Evolutionary conservation across 2,329 filamentous ascomycete genomes (phyloP).

Genomic region (Ustulina deusta): DNA sequence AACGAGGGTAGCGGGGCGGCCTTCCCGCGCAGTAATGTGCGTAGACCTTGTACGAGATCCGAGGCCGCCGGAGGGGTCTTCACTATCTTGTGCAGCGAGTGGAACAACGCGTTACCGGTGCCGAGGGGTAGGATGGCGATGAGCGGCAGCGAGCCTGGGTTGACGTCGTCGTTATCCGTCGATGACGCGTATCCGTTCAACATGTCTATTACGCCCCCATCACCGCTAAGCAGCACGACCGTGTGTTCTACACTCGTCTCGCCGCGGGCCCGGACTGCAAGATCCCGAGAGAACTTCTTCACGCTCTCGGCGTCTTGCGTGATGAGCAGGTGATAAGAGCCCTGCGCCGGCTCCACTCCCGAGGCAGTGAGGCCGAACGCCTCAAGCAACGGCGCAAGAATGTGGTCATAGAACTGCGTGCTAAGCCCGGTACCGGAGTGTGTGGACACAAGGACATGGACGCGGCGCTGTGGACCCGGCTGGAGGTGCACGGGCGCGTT

Average conservation of each 20-base stretch:
- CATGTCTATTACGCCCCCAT: conserved; percentile 86
- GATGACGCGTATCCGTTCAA: conserved; percentile 69
- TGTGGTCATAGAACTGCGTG: conserved; percentile 64
- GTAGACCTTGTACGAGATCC: conserved; percentile 63
- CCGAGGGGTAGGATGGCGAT: conserved; percentile 71
- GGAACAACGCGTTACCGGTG: conserved; percentile 74
- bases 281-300: conserved; percentile 66
- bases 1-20: conserved; percentile 71
- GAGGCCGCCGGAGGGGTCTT: conserved; percentile 57
- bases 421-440: conserved; percentile 73
- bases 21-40: conserved; percentile 70
- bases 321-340: conserved; percentile 65
- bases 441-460: conserved; percentile 77
- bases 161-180: conserved; percentile 11
- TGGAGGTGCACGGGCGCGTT: conserved; percentile 55
- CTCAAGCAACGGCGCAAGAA: conserved; percentile 68
- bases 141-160: conserved; percentile 54
- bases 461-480: conserved; percentile 43
- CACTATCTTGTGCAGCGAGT: conserved; percentile 70
- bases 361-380: conserved; percentile 55
- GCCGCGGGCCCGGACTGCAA: conserved; percentile 49
- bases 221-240: conserved; percentile 84
- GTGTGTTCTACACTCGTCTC: conserved; percentile 58
- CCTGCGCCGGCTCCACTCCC: conserved; percentile 30
- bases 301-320: conserved; percentile 76